Evolutionary conservation across 2,329 filamentous ascomycete genomes (phyloP).

Genomic region (Leptographium flavum): DNA sequence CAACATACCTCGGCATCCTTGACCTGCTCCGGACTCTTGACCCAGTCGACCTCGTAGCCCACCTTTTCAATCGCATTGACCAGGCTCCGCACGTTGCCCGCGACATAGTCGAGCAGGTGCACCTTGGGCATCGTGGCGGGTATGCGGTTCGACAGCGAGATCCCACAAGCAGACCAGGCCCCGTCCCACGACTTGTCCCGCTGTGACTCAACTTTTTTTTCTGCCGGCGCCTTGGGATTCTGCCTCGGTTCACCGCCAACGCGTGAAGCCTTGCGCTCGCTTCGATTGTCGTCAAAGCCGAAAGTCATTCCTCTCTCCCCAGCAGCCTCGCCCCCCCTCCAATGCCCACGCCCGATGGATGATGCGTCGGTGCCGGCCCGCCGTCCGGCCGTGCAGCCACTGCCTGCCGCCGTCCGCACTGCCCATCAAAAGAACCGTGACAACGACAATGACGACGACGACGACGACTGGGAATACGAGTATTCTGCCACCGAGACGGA

Average conservation of each 20-base stretch:
- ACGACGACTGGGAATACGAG: constrained; percentile 53
- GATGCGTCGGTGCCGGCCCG: not conserved
- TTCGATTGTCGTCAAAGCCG: too few relatives aligned
- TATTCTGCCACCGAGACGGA: constrained; percentile 51
- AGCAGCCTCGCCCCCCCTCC: too few relatives aligned
- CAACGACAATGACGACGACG: not conserved
- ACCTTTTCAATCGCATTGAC: constrained; percentile 96
- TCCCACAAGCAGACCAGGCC: too few relatives aligned
- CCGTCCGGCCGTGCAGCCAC: too few relatives aligned
- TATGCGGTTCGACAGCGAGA: not conserved
- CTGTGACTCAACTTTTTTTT: too few relatives aligned
- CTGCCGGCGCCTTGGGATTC: not conserved
- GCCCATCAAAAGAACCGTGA: too few relatives aligned
- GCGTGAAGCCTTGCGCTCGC: not conserved
- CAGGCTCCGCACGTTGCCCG: constrained; percentile 88
- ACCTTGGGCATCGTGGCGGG: constrained; percentile 41
- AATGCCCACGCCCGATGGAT: not conserved
- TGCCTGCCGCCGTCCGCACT: not conserved
- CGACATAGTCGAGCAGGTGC: constrained; percentile 75
- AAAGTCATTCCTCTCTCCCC: not conserved
- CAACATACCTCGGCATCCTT: constrained; percentile 69
- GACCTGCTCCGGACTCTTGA: constrained; percentile 73
- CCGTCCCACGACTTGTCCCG: too few relatives aligned
- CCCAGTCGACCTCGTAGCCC: constrained; percentile 87
- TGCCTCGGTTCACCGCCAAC: not conserved